Percentiles rank a stretch among this genome's conserved stretches.
Evolutionary conservation across 768 basidiomycete species (phyloP).

Genomic region (Hygrophorus pudorinus): DNA sequence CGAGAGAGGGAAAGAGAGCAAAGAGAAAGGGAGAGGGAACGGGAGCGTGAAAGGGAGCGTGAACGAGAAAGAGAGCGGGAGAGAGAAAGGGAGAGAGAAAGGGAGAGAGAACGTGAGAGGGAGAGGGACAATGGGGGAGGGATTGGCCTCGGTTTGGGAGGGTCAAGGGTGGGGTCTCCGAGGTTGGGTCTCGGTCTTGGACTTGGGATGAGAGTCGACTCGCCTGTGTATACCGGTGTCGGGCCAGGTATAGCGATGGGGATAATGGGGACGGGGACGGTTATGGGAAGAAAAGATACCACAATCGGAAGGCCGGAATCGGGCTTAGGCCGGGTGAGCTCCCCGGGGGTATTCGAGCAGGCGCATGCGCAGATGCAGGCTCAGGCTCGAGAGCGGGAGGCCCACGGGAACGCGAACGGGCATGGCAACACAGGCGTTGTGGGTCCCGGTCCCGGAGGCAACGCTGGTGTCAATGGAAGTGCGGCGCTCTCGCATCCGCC

Average conservation of each 20-base stretch:
- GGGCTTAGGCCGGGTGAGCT: background rate
- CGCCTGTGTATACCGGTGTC: background rate
- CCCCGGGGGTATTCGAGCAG: background rate
- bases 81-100: too few relatives aligned
- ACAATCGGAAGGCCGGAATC: too few relatives aligned
- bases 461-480: constrained; percentile 1
- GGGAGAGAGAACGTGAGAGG: background rate
- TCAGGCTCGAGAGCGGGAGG: background rate
- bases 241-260: background rate
- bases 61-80: too few relatives aligned
- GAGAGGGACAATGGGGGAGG: constrained; percentile 3
- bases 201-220: background rate
- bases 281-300: background rate
- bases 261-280: background rate
- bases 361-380: background rate
- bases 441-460: background rate
- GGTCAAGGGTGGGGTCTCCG: background rate
- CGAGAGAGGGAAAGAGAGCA: too few relatives aligned
- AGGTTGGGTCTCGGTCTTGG: background rate
- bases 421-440: background rate
- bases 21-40: too few relatives aligned
- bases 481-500: background rate
- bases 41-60: constrained; percentile 4
- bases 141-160: background rate
- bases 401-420: background rate